Evolutionary conservation across 176 grass and related monocot genomes (phyloP), one percentile per base, ranked within the genome.

Genomic region (Ensete ventricosum): DNA sequence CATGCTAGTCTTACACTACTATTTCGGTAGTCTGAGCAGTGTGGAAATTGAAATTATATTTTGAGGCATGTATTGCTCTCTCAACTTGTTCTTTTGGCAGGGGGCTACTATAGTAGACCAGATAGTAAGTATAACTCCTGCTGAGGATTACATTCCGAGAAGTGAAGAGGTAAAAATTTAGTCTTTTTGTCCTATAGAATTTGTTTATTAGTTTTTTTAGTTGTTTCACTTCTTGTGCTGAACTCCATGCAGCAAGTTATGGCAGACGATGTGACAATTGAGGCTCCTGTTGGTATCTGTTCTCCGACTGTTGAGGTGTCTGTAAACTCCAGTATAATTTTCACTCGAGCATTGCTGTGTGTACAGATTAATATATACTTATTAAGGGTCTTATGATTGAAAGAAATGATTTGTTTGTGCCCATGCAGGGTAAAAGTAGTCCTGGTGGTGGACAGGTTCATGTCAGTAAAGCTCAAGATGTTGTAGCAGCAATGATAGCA

Each of bases 71-170:
- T 20, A 14, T 26, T 19, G 48, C 10, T 51, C 4, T 50, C 48
- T 79, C 50, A 69, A 58, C 69, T 14, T 43, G 53, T 65, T 7
- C 48, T 4, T 78, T 83, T 25, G 81, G 73, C 85, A 98, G 94
- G 94, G 90, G 77, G 94, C 94, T 64, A 98, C 94, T 66, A 93
- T 93, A 80, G 90, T 91, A 62, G 94, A 98, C 53, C 88, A 73
- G 85, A 81, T 98, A 65, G 90, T 91, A 11, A 88, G 86, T 76
- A 93, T 98, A 86, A 87, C 84, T 22, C 82, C 88, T 49, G 94
- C 88, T 77, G 88, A 98, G 72, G 87, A 91, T 87, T 98, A 93
- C 80, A 87, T 93, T 64, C 90, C 94, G 76, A 26, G 79, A 62
- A 73, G 60, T 77, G 86, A 86, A 16, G 85, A 93, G 82, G 94